Evolutionary conservation across 2,329 filamentous ascomycete species (phyloP), one percentile per base, ranked within the genome.

Genomic region (Calonectria hawksworthii): DNA sequence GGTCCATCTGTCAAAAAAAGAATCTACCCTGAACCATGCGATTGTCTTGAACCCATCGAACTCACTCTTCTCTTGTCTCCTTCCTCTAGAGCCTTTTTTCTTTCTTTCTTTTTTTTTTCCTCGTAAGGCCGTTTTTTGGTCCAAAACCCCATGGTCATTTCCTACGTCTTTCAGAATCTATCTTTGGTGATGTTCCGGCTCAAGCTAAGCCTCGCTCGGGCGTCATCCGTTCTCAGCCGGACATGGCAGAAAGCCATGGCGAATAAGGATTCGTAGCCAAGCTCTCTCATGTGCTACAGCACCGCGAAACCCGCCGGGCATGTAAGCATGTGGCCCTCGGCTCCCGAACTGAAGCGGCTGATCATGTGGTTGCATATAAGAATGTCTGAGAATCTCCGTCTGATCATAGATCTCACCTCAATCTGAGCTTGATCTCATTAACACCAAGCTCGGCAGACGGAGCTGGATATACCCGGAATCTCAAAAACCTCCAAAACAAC

Each of bases 241-340:
- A 68, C 44, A 47, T 68, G 28, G 26, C 38, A 34, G 28, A 63
- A 23, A 30, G 21, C 21, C 34, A 54, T 36, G 47, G 44, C 44
- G 32, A 63, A 72, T 68, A 13, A 7, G 41, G 32, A 21, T 8
- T 18, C 41, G 23, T 36, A 13, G 54, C 23, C 30, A 36, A 28
- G 16, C 34, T 63, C 23, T 41, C 34, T 41, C 56, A 63, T 63
- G 56, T 41, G 34, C 14, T 13, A 61, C 56, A 26, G 56, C 8
- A 23, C 32, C 56, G 7, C 32, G 23, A 63, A 63, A 16, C 56
- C 36, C 56, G 36, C 56, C 56, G 34, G 36, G 30, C n/a, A 61
- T 56, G 23, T 51, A 41, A 54, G 54, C 64, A 64, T 54, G 54
- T 64, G 64, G n/a, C 36, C 28, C 47, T 72, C 70, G 70, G 70